Percentiles rank a stretch among this genome's conserved stretches.
These are phyloP conservation scores for Hapsidospora chrysogenum DNA, from an alignment of 495 filamentous ascomycete species.

Conservation along the genomic window DNA sequence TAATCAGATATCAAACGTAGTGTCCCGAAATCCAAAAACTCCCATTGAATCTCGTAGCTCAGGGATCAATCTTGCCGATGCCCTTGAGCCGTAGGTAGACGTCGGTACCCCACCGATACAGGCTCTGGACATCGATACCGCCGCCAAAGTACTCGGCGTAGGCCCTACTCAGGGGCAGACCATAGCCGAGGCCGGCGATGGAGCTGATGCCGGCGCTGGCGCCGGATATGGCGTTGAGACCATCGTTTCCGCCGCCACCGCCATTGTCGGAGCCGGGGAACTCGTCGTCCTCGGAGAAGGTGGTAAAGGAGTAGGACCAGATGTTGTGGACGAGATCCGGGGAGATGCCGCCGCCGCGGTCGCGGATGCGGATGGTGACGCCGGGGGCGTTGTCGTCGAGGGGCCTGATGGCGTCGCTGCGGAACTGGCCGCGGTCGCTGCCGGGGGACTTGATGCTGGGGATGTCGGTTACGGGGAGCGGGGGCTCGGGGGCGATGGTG, in stretches of 20 bases:
- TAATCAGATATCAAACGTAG: too few relatives aligned
- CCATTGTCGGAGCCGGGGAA: conserved; percentile 13
- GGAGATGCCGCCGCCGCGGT: conserved; percentile 82
- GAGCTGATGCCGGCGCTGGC: conserved; percentile 50
- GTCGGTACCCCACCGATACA: conserved; percentile 80
- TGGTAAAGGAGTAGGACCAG: conserved; percentile 94
- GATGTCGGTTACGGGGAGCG: conserved; percentile 20
- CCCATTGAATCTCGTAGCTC: too few relatives aligned
- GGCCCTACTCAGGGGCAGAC: conserved; percentile 74
- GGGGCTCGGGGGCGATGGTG: conserved; percentile 77
- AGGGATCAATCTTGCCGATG: conserved; percentile 52
- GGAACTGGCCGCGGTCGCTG: conserved; percentile 30
- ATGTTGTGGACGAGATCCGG: conserved; percentile 71
- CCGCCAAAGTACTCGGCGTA: conserved; percentile 98
- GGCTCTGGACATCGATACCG: conserved; percentile 81
- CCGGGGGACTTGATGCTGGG: conserved; percentile 48
- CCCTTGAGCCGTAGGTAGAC: conserved; percentile 59
- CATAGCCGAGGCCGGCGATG: conserved; percentile 88
- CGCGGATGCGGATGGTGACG: conserved; percentile 88
- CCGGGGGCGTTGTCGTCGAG: conserved; percentile 54
- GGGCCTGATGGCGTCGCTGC: conserved; percentile 29
- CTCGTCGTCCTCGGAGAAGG: conserved; percentile 57
- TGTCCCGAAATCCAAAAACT: too few relatives aligned
- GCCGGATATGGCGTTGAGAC: conserved; percentile 53
- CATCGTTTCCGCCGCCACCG: conserved; percentile 43